These are phyloP conservation scores for Pleurotus platypus DNA, from an alignment of 768 basidiomycete genomes.

Conservation along the genomic window DNA sequence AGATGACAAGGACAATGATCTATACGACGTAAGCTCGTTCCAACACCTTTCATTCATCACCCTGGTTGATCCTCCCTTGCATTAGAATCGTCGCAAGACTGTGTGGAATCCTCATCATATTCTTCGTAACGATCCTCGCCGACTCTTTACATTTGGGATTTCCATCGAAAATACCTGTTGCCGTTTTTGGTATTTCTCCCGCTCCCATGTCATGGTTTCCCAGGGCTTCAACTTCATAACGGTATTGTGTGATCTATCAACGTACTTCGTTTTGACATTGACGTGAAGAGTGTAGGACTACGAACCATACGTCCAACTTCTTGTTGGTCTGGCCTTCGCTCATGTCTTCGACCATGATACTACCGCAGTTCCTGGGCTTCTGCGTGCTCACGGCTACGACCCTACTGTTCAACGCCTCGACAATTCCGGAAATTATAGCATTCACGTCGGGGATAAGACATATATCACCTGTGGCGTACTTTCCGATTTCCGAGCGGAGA, in stretches of 20 bases:
- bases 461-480: constrained; percentile 1
- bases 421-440: constrained; percentile 1
- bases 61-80: not conserved
- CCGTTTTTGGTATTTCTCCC: constrained; percentile 7
- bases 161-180: constrained; percentile 4
- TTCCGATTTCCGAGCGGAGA: constrained; percentile 6
- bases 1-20: not conserved
- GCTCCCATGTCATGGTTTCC: constrained; percentile 9
- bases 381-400: constrained; percentile 9
- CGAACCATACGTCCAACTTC: not conserved
- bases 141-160: constrained; percentile 6
- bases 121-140: constrained; percentile 9
- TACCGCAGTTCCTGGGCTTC: not conserved
- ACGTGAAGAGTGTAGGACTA: not conserved
- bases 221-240: constrained; percentile 1
- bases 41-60: not conserved
- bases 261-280: not conserved
- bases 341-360: not conserved
- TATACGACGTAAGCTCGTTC: not conserved
- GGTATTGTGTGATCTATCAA: not conserved
- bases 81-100: not conserved
- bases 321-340: not conserved
- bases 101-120: constrained; percentile 6
- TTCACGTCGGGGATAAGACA: not conserved
- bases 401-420: constrained; percentile 6